A percentile compares a stretch with the other conserved stretches of the same genome.
Conservation (phyloP, 2,329 filamentous ascomycete genomes). For the Epichloe aotearoae region DNA sequence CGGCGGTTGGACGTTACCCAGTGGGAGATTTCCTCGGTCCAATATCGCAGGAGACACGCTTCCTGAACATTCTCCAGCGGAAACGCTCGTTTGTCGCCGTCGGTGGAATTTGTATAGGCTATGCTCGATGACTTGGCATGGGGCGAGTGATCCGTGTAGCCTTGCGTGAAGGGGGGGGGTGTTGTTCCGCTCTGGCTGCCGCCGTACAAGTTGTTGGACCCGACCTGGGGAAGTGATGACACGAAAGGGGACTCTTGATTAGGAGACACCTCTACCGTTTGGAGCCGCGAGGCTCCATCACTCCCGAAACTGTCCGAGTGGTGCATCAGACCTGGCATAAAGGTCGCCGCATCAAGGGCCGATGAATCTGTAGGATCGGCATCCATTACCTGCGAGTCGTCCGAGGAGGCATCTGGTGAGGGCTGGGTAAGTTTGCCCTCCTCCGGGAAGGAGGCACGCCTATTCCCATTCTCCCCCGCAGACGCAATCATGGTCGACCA, state of each 20-base stretch:
- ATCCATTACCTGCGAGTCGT: not conserved
- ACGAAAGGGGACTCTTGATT: not conserved
- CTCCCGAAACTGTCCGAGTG: conserved; percentile 1
- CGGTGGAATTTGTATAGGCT: not conserved
- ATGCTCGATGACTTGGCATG: not conserved
- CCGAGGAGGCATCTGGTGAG: not conserved
- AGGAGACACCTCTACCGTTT: not conserved
- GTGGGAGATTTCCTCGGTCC: conserved; percentile 26
- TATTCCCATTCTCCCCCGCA: not conserved
- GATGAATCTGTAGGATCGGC: not conserved
- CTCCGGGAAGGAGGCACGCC: not conserved
- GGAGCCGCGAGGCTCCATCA: not conserved
- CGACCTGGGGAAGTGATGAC: not conserved
- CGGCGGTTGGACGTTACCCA: conserved; percentile 17
- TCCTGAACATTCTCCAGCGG: conserved; percentile 23
- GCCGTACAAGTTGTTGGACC: not conserved
- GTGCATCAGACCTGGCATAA: not conserved
- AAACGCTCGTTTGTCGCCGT: conserved; percentile 11
- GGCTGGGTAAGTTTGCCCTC: not conserved
- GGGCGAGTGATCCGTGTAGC: not conserved
- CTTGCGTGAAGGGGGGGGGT: not conserved
- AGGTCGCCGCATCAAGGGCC: not conserved
- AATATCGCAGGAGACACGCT: conserved; percentile 25
- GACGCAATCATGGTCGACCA: not conserved
- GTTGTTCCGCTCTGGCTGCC: not conserved